These are phyloP conservation scores for Blastocystis sp. DNA, from an alignment of 352 stramenopile species.

Conservation along the genomic window DNA sequence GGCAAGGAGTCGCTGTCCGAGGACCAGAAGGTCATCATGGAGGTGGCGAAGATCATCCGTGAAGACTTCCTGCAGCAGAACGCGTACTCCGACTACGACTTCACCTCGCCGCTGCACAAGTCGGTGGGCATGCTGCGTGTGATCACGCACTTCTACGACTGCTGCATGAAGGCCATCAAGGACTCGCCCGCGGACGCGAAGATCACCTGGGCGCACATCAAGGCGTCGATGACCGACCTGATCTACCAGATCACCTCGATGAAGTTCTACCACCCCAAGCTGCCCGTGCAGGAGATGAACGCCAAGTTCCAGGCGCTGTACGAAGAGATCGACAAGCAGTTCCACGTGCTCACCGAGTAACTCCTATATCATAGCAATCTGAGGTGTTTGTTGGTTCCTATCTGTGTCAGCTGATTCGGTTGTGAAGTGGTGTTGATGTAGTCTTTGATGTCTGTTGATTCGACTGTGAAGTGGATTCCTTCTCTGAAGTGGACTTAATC, in stretches of 20 bases:
- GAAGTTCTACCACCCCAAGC: not conserved
- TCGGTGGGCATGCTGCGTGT: slow-evolving; percentile 83
- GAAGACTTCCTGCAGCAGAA: slow-evolving; percentile 99
- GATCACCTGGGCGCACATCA: slow-evolving; percentile 96
- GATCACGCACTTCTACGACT: slow-evolving; percentile 97
- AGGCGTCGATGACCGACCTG: slow-evolving; percentile 86
- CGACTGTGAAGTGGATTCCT: no score
- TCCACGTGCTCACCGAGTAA: slow-evolving; percentile 22
- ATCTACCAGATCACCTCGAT: not conserved
- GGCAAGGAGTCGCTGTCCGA: slow-evolving; percentile 75
- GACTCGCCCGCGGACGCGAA: slow-evolving; percentile 87
- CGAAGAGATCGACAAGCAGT: not conserved
- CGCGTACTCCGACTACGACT: slow-evolving; percentile 98
- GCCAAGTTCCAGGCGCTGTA: not conserved
- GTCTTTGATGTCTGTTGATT: no score
- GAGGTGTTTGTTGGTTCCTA: no score
- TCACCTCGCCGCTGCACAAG: slow-evolving; percentile 95
- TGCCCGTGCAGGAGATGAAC: not conserved
- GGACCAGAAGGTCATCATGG: slow-evolving; percentile 99
- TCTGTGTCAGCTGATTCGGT: no score
- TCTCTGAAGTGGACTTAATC: no score
- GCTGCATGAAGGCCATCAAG: slow-evolving; percentile 95
- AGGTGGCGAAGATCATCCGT: slow-evolving; percentile 97
- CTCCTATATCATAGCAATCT: not conserved
- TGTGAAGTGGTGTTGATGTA: no score